Percentiles rank a stretch among this genome's conserved stretches.
Evolutionary conservation across 495 filamentous ascomycete species (phyloP).

Genomic region (Penicillium egyptiacum): DNA sequence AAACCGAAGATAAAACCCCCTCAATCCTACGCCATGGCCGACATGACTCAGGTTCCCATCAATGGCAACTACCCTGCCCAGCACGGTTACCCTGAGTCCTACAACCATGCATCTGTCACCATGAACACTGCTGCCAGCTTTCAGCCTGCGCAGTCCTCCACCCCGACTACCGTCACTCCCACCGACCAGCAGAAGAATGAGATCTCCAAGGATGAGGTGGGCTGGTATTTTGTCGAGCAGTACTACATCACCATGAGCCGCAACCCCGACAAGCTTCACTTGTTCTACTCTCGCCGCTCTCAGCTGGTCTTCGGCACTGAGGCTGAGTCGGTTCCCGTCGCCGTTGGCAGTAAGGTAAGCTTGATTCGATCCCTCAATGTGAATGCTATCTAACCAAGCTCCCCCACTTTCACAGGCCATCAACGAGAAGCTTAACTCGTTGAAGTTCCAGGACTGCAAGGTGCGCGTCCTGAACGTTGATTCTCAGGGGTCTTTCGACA

Average conservation of each 20-base stretch:
- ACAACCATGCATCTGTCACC: conserved; percentile 36
- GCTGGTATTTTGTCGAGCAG: conserved; percentile 99
- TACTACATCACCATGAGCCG: conserved; percentile 98
- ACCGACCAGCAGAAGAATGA: conserved; percentile 45
- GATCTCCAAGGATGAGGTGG: conserved; percentile 81
- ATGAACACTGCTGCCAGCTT: conserved; percentile 45
- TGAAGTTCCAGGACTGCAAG: conserved; percentile 97
- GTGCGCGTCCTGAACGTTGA: conserved; percentile 98
- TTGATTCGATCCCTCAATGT: conserved; percentile 2
- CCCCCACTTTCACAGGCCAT: conserved; percentile 61
- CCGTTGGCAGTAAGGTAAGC: conserved; percentile 80
- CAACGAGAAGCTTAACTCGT: conserved; percentile 85
- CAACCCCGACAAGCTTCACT: conserved; percentile 85
- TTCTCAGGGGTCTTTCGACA: conserved; percentile 85
- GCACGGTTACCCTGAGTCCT: conserved; percentile 44
- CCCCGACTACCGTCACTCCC: conserved; percentile 42
- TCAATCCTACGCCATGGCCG: conserved; percentile 40
- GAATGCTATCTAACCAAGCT: conserved; percentile 3
- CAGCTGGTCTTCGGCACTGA: conserved; percentile 84
- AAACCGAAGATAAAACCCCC: conserved; percentile 16
- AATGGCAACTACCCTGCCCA: conserved; percentile 49
- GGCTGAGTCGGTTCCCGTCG: conserved; percentile 79
- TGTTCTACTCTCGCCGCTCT: conserved; percentile 81
- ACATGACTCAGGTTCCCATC: conserved; percentile 44
- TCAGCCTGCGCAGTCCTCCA: conserved; percentile 47